phyloP scores from a whole-genome alignment of 2,329 filamentous ascomycete genomes.

The Cercospora brassicicola region DNA sequence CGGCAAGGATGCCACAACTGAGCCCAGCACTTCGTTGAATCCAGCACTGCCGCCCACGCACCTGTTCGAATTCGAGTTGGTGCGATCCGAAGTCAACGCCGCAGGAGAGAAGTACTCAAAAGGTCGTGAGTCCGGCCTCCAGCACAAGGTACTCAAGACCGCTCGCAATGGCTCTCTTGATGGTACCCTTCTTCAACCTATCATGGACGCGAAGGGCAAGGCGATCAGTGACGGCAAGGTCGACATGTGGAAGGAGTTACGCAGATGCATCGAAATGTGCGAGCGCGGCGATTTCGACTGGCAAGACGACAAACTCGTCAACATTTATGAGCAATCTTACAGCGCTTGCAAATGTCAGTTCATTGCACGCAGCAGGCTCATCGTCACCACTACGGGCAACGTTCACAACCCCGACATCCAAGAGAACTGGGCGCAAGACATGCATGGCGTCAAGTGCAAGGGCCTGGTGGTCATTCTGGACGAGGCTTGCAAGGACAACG shows the following conservation, averaged over 20 bases:
- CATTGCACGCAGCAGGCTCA: slow-evolving; percentile 14
- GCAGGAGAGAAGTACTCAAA: slow-evolving; percentile 16
- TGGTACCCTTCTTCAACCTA: background rate
- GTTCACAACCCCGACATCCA: slow-evolving; percentile 20
- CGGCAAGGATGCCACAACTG: background rate
- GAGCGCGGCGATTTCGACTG: slow-evolving; percentile 22
- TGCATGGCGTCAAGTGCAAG: slow-evolving; percentile 16
- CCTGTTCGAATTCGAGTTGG: slow-evolving; percentile 23
- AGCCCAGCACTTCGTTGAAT: background rate
- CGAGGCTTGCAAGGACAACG: slow-evolving; percentile 28
- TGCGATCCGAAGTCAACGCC: slow-evolving; percentile 18
- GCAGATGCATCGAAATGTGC: slow-evolving; percentile 15
- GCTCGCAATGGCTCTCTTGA: slow-evolving; percentile 8
- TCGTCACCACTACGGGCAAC: slow-evolving; percentile 29
- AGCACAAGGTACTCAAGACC: slow-evolving; percentile 17
- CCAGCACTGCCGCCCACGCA: background rate
- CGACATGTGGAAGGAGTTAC: slow-evolving; percentile 21
- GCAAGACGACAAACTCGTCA: slow-evolving; percentile 10
- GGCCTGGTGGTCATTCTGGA: slow-evolving; percentile 25
- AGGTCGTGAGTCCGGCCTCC: slow-evolving; percentile 17
- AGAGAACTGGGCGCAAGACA: slow-evolving; percentile 22
- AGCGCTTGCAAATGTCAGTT: slow-evolving; percentile 24
- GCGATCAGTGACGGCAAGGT: slow-evolving; percentile 4
- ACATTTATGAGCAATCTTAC: slow-evolving; percentile 20
- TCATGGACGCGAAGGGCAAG: background rate